Evolutionary conservation across 108 stramenopile species (phyloP).

Genomic region (Cyclotella choctawhatcheeana): DNA sequence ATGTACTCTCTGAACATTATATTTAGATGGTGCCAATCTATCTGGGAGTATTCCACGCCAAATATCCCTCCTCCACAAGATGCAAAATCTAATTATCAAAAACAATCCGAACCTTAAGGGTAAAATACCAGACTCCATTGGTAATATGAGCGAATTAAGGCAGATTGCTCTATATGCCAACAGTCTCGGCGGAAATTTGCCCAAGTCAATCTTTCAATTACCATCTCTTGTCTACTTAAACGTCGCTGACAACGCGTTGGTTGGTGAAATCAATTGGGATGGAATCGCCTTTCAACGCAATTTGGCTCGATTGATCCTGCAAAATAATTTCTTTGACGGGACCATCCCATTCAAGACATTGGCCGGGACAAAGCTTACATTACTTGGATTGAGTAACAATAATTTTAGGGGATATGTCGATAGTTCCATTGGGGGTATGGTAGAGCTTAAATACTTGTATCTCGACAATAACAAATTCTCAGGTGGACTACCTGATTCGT

Average conservation of each 20-base stretch:
- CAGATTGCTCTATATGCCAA: constrained; percentile 78
- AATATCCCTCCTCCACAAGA: constrained; percentile 46
- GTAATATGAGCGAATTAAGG: constrained; percentile 52
- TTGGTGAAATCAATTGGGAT: constrained; percentile 42
- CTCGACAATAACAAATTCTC: constrained; percentile 66
- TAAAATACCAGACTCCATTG: constrained; percentile 65
- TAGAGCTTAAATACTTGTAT: constrained; percentile 61
- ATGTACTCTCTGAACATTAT: too few species aligned
- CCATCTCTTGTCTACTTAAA: constrained; percentile 43
- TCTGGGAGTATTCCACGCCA: constrained; percentile 45
- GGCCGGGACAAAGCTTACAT: constrained; percentile 55
- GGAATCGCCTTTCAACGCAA: constrained; percentile 24
- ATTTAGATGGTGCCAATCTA: constrained; percentile 58
- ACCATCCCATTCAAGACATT: constrained; percentile 39
- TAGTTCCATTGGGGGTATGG: constrained; percentile 34
- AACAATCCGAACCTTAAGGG: constrained; percentile 68
- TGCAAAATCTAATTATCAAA: constrained; percentile 70
- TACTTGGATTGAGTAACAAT: constrained; percentile 69
- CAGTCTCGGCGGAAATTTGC: constrained; percentile 57
- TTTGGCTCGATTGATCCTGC: constrained; percentile 32
- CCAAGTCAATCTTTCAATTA: constrained; percentile 42
- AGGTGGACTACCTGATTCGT: constrained; percentile 57
- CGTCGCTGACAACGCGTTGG: constrained; percentile 29
- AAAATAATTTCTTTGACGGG: constrained; percentile 45
- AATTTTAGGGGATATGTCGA: constrained; percentile 60